phyloP scores from a whole-genome alignment of 1,284 basidiomycete genomes.

The Testicularia cyperi region DNA sequence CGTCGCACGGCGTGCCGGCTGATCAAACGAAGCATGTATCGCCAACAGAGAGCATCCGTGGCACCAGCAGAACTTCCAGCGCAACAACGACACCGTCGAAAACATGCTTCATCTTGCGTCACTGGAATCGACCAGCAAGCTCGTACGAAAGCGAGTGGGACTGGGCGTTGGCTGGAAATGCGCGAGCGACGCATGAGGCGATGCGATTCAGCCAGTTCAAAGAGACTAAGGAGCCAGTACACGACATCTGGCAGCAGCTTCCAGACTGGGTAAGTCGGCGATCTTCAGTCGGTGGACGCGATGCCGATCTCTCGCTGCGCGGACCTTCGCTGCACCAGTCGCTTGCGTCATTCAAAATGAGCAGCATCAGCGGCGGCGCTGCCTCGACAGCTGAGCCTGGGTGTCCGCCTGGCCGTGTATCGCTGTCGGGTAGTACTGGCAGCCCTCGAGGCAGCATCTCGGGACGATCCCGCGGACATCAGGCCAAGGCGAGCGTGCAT shows the following conservation, averaged over 20 bases:
- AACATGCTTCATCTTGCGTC: slow-evolving; percentile 4
- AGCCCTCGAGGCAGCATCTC: slow-evolving; percentile 35
- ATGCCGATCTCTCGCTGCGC: slow-evolving; percentile 22
- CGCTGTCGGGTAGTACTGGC: slow-evolving; percentile 10
- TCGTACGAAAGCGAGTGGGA: slow-evolving; percentile 36
- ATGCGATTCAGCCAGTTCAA: slow-evolving; percentile 18
- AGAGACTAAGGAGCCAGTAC: slow-evolving; percentile 25
- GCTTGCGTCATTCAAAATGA: slow-evolving; percentile 2
- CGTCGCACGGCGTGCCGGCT: neutral
- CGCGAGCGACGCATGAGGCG: slow-evolving; percentile 18
- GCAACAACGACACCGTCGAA: slow-evolving; percentile 12
- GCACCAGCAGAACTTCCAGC: slow-evolving; percentile 8
- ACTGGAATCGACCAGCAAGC: slow-evolving; percentile 4
- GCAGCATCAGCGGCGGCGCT: slow-evolving; percentile 2
- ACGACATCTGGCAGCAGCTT: slow-evolving; percentile 35
- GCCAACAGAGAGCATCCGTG: too few relatives aligned
- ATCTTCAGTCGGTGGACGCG: slow-evolving; percentile 26
- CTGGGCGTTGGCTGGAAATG: slow-evolving; percentile 31
- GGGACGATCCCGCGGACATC: slow-evolving; percentile 11
- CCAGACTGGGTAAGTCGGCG: slow-evolving; percentile 38
- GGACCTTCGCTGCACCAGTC: slow-evolving; percentile 14
- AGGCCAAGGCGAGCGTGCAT: slow-evolving; percentile 18
- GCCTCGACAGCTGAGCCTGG: slow-evolving; percentile 4
- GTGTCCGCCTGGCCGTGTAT: slow-evolving; percentile 6
- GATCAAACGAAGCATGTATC: too few relatives aligned